Evolutionary conservation across 2,329 filamentous ascomycete species (phyloP).

Genomic region (Fusarium sambucinum): DNA sequence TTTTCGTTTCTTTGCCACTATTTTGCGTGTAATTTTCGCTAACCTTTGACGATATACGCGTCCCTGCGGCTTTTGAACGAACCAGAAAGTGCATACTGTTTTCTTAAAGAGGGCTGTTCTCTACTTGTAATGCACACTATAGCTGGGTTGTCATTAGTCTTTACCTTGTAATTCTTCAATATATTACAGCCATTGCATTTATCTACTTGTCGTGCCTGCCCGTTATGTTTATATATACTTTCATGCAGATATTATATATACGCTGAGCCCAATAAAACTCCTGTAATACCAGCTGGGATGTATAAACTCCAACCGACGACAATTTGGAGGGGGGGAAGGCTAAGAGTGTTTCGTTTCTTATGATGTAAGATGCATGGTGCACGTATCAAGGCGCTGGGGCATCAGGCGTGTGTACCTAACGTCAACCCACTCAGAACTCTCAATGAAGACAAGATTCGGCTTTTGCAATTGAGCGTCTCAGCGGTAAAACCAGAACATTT

Average conservation of each 20-base stretch:
- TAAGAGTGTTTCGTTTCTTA: no score
- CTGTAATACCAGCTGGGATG: not conserved
- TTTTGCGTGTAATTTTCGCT: slow-evolving; percentile 39
- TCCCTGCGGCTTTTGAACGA: slow-evolving; percentile 27
- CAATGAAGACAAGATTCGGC: not conserved
- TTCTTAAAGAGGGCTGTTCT: slow-evolving; percentile 35
- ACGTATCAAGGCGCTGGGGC: not conserved
- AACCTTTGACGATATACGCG: slow-evolving; percentile 31
- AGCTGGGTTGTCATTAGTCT: slow-evolving; percentile 53
- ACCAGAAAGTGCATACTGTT: slow-evolving; percentile 21
- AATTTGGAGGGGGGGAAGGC: not conserved
- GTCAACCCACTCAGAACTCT: not conserved
- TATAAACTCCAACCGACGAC: not conserved
- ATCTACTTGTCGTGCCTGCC: not conserved
- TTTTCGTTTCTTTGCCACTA: slow-evolving; percentile 21
- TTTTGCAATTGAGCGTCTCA: not conserved
- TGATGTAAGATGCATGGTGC: not conserved
- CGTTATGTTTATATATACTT: not conserved
- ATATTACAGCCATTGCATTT: slow-evolving; percentile 56
- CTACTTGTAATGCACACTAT: slow-evolving; percentile 43
- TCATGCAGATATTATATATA: not conserved
- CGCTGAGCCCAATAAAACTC: not conserved
- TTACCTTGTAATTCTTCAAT: slow-evolving; percentile 61
- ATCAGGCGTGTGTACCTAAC: slow-evolving; percentile 2
- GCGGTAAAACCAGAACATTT: not conserved